These are phyloP conservation scores for Colletotrichum somersetense DNA, from an alignment of 2,329 filamentous ascomycete species.

Conservation along the genomic window DNA sequence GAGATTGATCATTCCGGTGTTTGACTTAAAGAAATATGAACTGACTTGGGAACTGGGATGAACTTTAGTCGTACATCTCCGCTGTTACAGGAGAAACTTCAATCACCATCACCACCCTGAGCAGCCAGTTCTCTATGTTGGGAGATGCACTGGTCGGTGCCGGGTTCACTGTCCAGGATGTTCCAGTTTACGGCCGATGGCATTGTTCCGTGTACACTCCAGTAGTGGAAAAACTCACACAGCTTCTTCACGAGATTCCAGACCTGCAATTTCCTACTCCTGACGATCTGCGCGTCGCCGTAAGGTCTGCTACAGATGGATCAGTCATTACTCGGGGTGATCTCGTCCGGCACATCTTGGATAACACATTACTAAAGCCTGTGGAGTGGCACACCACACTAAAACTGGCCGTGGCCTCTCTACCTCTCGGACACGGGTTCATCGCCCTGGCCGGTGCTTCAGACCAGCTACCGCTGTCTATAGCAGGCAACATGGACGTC, in stretches of 20 bases:
- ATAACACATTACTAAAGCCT: slow-evolving; percentile 13
- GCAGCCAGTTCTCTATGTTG: neutral
- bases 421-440: neutral
- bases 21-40: accelerated
- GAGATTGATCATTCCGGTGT: neutral
- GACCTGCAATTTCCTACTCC: neutral
- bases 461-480: neutral
- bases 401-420: neutral
- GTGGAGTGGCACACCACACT: slow-evolving; percentile 15
- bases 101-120: slow-evolving; percentile 2
- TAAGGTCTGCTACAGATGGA: slow-evolving; percentile 16
- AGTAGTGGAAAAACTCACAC: neutral
- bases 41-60: neutral
- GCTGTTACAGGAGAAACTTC: slow-evolving; percentile 9
- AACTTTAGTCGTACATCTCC: slow-evolving; percentile 7
- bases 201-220: neutral
- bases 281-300: neutral
- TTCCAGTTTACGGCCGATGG: slow-evolving; percentile 2
- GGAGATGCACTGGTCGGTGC: neutral
- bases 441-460: neutral
- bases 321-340: neutral
- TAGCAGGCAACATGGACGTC: neutral
- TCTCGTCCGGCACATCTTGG: slow-evolving; percentile 3
- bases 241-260: neutral
- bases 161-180: neutral